phyloP scores from a whole-genome alignment of 768 basidiomycete genomes.

The Collybia sordida region DNA sequence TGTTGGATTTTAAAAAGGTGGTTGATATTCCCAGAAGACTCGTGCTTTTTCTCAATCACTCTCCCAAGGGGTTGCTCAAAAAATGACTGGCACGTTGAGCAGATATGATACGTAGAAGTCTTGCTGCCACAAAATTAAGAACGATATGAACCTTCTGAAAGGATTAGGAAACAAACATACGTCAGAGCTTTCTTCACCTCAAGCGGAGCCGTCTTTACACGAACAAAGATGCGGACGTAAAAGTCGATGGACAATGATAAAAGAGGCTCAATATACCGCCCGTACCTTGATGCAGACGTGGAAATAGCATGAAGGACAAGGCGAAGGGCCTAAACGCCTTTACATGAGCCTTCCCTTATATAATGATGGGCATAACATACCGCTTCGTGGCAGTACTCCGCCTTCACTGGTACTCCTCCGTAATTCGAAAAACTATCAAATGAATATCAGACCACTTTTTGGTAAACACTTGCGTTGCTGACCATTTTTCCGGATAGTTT shows the following conservation, averaged over 20 bases:
- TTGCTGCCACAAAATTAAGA: slow-evolving; percentile 50
- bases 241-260: slow-evolving; percentile 95
- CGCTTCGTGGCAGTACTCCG: slow-evolving; percentile 95
- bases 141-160: slow-evolving; percentile 7
- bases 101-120: slow-evolving; percentile 83
- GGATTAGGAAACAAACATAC: slow-evolving; percentile 41
- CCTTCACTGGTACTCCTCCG: slow-evolving; percentile 84
- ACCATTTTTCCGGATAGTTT: slow-evolving; percentile 98
- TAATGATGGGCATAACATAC: slow-evolving; percentile 41
- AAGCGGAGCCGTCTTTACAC: slow-evolving; percentile 67
- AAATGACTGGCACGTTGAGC: slow-evolving; percentile 78
- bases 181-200: slow-evolving; percentile 83
- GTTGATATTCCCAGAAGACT: slow-evolving; percentile 56
- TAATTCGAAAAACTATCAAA: slow-evolving; percentile 76
- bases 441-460: not conserved
- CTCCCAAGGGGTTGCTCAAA: slow-evolving; percentile 86
- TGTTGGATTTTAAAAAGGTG: slow-evolving; percentile 68
- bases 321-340: slow-evolving; percentile 68
- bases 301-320: slow-evolving; percentile 87
- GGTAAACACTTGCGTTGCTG: slow-evolving; percentile 9
- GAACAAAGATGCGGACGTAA: slow-evolving; percentile 90
- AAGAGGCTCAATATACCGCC: slow-evolving; percentile 86
- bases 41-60: slow-evolving; percentile 59
- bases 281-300: slow-evolving; percentile 87
- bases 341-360: not conserved